Conservation (phyloP, 225 moss, liverwort and hornwort genomes). For the Pseudisothecium myosuroides region DNA sequence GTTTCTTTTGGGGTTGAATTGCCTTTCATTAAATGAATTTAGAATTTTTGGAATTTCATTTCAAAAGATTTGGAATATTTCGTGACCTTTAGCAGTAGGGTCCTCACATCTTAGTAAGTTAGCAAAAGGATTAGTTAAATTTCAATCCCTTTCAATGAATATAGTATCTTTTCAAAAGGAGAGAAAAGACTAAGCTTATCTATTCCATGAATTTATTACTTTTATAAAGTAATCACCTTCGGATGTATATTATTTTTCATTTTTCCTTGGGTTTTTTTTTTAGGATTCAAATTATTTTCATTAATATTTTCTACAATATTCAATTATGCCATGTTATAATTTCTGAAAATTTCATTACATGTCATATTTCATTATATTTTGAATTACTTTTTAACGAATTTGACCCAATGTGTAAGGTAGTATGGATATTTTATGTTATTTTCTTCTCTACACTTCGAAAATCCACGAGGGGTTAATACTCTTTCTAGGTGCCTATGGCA, state of each 20-base stretch:
- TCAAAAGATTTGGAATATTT: not conserved
- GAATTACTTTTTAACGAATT: too few relatives aligned
- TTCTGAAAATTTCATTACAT: too few relatives aligned
- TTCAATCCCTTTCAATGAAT: too few relatives aligned
- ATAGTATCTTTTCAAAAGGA: fast-evolving
- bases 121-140: too few relatives aligned
- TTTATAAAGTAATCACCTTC: not conserved
- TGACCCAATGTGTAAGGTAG: too few relatives aligned
- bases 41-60: not conserved
- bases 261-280: fast-evolving
- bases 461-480: not conserved
- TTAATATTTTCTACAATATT: not conserved
- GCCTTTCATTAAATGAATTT: fast-evolving
- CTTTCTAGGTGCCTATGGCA: fast-evolving
- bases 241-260: not conserved
- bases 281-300: not conserved
- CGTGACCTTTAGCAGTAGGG: too few relatives aligned
- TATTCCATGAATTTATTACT: not conserved
- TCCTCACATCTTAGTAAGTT: too few relatives aligned
- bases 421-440: not conserved
- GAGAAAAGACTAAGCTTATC: not conserved
- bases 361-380: too few relatives aligned
- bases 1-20: not conserved
- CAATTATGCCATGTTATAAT: too few relatives aligned
- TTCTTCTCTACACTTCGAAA: not conserved